A percentile compares a stretch with the other conserved stretches of the same genome.
Evolutionary conservation across 1,284 basidiomycete species (phyloP).

Genomic region (Melampsora larici-populina): DNA sequence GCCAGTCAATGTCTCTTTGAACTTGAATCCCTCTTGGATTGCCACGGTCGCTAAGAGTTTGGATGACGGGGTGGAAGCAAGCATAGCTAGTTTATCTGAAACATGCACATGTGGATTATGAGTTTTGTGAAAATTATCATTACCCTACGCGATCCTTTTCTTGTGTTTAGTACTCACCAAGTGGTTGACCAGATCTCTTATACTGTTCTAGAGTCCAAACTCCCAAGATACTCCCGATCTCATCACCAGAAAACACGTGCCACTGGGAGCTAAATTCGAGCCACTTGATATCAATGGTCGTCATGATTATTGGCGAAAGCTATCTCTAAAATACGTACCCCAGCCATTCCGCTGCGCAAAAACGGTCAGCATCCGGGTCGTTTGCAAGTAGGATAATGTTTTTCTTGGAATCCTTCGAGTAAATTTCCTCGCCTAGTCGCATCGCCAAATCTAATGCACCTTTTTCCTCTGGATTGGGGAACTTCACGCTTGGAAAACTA

Average conservation of each 20-base stretch:
- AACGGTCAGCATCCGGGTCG: conserved; percentile 79
- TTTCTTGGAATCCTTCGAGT: conserved; percentile 63
- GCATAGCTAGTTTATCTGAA: conserved; percentile 68
- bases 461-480: conserved; percentile 83
- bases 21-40: conserved; percentile 69
- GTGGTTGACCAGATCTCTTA: conserved; percentile 62
- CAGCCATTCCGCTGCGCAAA: conserved; percentile 73
- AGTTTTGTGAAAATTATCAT: neutral
- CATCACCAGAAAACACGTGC: conserved; percentile 75
- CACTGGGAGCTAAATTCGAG: conserved; percentile 59
- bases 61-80: conserved; percentile 79
- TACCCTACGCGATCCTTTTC: neutral
- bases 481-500: conserved; percentile 73
- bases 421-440: neutral
- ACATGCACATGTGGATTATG: neutral
- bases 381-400: conserved; percentile 65
- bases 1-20: conserved; percentile 77
- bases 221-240: conserved; percentile 73
- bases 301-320: conserved; percentile 21
- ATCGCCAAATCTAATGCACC: conserved; percentile 53
- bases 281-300: neutral
- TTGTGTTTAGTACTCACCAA: conserved; percentile 54
- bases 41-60: conserved; percentile 79
- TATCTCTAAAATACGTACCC: conserved; percentile 44
- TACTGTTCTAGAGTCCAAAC: conserved; percentile 63